These are phyloP conservation scores for Hyphopichia homilentoma DNA, from an alignment of 805 yeast genomes.

Conservation along the genomic window DNA sequence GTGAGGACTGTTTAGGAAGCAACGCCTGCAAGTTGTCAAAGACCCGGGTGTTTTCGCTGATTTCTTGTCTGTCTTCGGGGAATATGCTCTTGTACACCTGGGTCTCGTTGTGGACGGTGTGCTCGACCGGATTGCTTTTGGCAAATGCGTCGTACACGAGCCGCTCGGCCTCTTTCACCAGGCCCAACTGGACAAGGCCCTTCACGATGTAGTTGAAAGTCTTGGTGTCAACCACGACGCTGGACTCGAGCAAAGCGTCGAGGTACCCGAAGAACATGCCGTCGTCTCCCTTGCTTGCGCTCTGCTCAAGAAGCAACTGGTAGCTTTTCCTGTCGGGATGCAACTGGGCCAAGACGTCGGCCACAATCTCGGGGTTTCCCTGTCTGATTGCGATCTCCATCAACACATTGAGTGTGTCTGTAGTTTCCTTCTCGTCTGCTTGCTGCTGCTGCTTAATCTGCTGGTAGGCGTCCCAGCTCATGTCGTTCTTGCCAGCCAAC, in stretches of 20 bases:
- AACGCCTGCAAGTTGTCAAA: slow-evolving; percentile 13
- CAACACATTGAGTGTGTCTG: slow-evolving; percentile 22
- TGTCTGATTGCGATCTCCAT: slow-evolving; percentile 28
- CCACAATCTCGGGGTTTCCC: slow-evolving; percentile 14
- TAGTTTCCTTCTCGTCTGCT: no score
- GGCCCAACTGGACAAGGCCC: slow-evolving; percentile 5
- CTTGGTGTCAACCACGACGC: slow-evolving; percentile 7
- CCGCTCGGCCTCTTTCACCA: slow-evolving; percentile 6
- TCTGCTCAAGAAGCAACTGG: slow-evolving; percentile 7
- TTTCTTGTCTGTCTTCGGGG: slow-evolving; percentile 15
- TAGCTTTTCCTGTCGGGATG: slow-evolving; percentile 3
- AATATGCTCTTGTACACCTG: slow-evolving; percentile 18
- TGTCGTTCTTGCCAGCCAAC: no score
- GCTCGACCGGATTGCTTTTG: no score
- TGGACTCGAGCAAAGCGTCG: neutral
- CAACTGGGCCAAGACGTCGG: slow-evolving; percentile 14
- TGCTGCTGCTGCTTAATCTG: no score
- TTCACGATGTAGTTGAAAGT: slow-evolving; percentile 6
- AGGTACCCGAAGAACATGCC: neutral
- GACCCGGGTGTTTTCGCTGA: slow-evolving; percentile 10
- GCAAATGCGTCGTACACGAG: no score
- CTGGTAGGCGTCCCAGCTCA: no score
- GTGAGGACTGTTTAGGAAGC: slow-evolving; percentile 6
- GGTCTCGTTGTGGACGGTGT: slow-evolving; percentile 11
- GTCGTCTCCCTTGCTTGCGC: no score